Evolutionary conservation across 192 early-diverging fungal species (phyloP).

Genomic region (Kappamyces sp.): DNA sequence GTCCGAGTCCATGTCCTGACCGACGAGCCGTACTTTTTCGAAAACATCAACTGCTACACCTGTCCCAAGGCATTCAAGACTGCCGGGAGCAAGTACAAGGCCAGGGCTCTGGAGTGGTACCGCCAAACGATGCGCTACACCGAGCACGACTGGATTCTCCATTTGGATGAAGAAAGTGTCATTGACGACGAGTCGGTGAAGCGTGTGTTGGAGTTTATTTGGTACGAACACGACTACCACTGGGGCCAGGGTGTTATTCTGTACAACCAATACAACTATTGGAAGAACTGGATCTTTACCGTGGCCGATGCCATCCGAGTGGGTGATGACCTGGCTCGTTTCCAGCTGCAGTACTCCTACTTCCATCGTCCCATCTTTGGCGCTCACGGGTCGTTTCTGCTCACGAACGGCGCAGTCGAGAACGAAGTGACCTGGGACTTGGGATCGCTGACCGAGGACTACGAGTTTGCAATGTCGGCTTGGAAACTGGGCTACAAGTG

Average conservation of each 20-base stretch:
- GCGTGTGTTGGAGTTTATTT: slow-evolving; percentile 48
- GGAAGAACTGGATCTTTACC: slow-evolving; percentile 52
- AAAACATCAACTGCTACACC: slow-evolving; percentile 56
- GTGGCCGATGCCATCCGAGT: slow-evolving; percentile 54
- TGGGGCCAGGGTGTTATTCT: slow-evolving; percentile 53
- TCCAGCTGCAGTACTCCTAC: slow-evolving; percentile 56
- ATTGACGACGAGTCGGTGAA: slow-evolving; percentile 52
- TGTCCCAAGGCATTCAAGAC: slow-evolving; percentile 45
- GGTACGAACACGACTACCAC: slow-evolving; percentile 47
- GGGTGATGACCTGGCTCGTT: slow-evolving; percentile 49
- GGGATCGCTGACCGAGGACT: slow-evolving; percentile 50
- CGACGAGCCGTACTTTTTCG: slow-evolving; percentile 58
- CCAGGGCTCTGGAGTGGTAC: slow-evolving; percentile 56
- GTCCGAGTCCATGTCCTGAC: slow-evolving; percentile 53
- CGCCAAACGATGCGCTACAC: slow-evolving; percentile 47
- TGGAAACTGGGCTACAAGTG: slow-evolving; percentile 47
- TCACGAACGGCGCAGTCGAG: slow-evolving; percentile 47
- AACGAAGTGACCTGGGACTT: slow-evolving; percentile 52
- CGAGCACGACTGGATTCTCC: slow-evolving; percentile 54
- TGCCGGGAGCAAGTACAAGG: slow-evolving; percentile 48
- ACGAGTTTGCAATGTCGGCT: slow-evolving; percentile 46
- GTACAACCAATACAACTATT: slow-evolving; percentile 55
- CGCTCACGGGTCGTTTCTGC: slow-evolving; percentile 50
- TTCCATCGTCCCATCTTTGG: slow-evolving; percentile 49
- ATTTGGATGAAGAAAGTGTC: slow-evolving; percentile 53